Percentiles rank a stretch among this genome's conserved stretches.
phyloP scores from a whole-genome alignment of 805 yeast species.

The Starmerella lactis-condensi region DNA sequence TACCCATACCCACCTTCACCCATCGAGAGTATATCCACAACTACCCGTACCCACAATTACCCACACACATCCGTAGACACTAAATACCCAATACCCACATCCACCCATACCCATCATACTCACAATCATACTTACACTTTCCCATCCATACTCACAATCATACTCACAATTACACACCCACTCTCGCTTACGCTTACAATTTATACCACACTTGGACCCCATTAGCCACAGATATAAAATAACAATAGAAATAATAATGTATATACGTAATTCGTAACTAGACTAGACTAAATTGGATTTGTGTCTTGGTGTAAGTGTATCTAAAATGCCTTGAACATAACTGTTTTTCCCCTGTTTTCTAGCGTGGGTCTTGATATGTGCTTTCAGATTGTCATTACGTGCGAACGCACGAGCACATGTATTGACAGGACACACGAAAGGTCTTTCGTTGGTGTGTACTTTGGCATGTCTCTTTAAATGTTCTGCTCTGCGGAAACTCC shows the following conservation, averaged over 20 bases:
- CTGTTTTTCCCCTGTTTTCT: conserved; percentile 27
- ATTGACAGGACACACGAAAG: conserved; percentile 40
- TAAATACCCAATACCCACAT: neutral
- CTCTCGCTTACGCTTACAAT: neutral
- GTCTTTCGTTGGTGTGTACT: conserved; percentile 64
- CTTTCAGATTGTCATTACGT: conserved; percentile 61
- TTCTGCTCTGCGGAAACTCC: conserved; percentile 26
- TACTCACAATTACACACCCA: neutral
- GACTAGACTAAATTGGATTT: too few relatives aligned
- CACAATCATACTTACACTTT: neutral
- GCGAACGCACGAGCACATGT: conserved; percentile 48
- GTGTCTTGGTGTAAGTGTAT: too few relatives aligned
- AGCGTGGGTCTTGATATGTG: conserved; percentile 55
- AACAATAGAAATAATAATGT: too few relatives aligned
- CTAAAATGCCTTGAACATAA: conserved; percentile 24
- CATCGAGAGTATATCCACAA: neutral
- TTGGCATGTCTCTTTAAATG: conserved; percentile 39
- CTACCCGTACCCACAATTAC: neutral
- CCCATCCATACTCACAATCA: neutral
- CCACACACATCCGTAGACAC: neutral
- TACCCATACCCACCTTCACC: too few relatives aligned
- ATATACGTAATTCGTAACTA: too few relatives aligned
- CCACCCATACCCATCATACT: neutral
- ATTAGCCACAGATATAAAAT: too few relatives aligned
- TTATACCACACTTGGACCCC: too few relatives aligned